Evolutionary conservation across 2,329 filamentous ascomycete species (phyloP).

Genomic region (Alternaria postmessia): DNA sequence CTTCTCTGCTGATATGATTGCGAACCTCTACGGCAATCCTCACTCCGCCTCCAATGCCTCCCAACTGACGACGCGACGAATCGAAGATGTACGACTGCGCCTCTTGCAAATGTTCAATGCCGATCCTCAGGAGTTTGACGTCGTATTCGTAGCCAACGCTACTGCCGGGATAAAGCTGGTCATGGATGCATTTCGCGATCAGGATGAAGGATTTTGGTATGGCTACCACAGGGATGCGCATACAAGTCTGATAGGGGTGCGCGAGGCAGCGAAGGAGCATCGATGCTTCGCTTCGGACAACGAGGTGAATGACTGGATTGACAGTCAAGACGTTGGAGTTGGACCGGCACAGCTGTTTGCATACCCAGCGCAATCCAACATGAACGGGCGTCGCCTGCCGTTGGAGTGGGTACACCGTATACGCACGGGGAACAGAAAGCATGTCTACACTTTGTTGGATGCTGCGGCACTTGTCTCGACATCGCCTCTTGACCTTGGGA

Average conservation of each 20-base stretch:
- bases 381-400: slow-evolving; percentile 82
- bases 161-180: slow-evolving; percentile 91
- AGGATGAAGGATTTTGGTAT: slow-evolving; percentile 77
- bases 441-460: slow-evolving; percentile 78
- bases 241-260: slow-evolving; percentile 83
- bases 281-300: slow-evolving; percentile 71
- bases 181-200: slow-evolving; percentile 75
- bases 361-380: slow-evolving; percentile 91
- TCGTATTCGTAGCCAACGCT: slow-evolving; percentile 91
- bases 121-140: slow-evolving; percentile 80
- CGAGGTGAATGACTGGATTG: slow-evolving; percentile 72
- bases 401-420: slow-evolving; percentile 68
- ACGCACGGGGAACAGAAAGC: slow-evolving; percentile 52
- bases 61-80: slow-evolving; percentile 74
- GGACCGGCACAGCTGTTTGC: slow-evolving; percentile 67
- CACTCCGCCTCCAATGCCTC: slow-evolving; percentile 87
- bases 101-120: slow-evolving; percentile 81
- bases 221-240: slow-evolving; percentile 85
- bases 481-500: slow-evolving; percentile 74
- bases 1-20: slow-evolving; percentile 80
- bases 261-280: slow-evolving; percentile 71
- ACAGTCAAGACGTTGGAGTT: slow-evolving; percentile 33
- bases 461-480: slow-evolving; percentile 84
- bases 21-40: slow-evolving; percentile 86
- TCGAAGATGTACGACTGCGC: slow-evolving; percentile 78